Evolutionary conservation across 2,329 filamentous ascomycete genomes (phyloP).

Genomic region (Thermoascus crustaceus): DNA sequence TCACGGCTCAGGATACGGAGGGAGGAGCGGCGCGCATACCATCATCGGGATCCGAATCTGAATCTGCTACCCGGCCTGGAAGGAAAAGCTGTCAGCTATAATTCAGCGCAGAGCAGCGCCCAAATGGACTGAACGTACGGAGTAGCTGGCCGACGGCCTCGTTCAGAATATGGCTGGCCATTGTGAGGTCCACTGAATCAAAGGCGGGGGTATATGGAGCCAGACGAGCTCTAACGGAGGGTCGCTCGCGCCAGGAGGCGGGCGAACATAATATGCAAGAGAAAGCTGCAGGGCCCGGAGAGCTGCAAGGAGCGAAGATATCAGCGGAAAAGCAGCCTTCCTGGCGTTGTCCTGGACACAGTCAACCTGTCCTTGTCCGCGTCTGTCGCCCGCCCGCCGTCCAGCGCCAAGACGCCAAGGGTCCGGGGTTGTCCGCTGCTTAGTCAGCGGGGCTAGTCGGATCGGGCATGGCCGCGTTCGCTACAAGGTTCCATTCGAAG

Average conservation of each 20-base stretch:
- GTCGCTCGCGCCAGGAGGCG: conserved; percentile 20
- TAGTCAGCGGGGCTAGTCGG: neutral
- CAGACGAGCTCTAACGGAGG: conserved; percentile 27
- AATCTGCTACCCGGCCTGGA: conserved; percentile 28
- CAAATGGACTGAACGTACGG: conserved; percentile 20
- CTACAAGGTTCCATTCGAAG: neutral
- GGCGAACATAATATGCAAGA: conserved; percentile 36
- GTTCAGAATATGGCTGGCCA: conserved; percentile 30
- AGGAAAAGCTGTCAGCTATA: conserved; percentile 13
- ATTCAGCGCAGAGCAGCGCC: neutral
- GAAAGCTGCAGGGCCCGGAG: too few species aligned
- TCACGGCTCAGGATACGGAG: conserved; percentile 2
- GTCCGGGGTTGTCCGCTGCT: neutral
- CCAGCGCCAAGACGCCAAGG: neutral
- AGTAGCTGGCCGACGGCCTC: conserved; percentile 27
- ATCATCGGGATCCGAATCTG: conserved; percentile 30
- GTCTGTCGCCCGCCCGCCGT: conserved; percentile 3
- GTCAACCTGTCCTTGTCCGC: neutral
- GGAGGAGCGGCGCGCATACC: conserved; percentile 28
- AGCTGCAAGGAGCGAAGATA: too few species aligned
- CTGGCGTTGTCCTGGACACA: too few species aligned
- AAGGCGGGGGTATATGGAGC: conserved; percentile 10
- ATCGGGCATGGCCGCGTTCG: neutral
- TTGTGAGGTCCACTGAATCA: conserved; percentile 12
- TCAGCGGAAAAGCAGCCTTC: conserved; percentile 1